phyloP scores from a whole-genome alignment of 2,329 filamentous ascomycete species.

The Phialophora tarda region DNA sequence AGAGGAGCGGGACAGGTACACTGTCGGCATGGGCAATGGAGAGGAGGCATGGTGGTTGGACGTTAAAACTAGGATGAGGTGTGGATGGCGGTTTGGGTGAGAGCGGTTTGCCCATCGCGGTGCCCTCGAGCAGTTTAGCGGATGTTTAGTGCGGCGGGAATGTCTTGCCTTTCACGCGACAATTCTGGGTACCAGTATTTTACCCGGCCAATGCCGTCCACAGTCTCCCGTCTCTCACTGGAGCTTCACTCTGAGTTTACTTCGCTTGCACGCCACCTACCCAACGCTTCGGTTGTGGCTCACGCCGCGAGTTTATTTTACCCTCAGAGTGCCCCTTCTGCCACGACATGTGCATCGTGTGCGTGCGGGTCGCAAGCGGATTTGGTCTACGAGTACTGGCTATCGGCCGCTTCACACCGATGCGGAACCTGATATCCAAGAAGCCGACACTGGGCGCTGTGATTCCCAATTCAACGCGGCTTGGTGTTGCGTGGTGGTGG shows the following conservation, averaged over 20 bases:
- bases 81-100: neutral
- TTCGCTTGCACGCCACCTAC: neutral
- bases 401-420: neutral
- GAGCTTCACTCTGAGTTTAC: neutral
- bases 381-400: neutral
- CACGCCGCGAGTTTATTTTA: neutral
- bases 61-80: conserved; percentile 12
- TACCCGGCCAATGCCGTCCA: neutral
- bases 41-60: conserved; percentile 10
- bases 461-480: neutral
- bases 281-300: conserved; percentile 3
- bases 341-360: neutral
- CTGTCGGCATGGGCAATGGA: neutral
- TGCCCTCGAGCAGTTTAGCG: conserved; percentile 1
- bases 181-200: neutral
- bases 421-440: neutral
- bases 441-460: neutral
- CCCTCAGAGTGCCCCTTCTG: neutral
- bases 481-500: neutral
- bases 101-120: neutral
- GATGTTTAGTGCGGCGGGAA: neutral
- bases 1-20: neutral
- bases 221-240: neutral
- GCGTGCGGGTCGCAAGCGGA: neutral
- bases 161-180: neutral